phyloP scores from a whole-genome alignment of 257 asterid species.

The Schizonepeta tenuifolia region DNA sequence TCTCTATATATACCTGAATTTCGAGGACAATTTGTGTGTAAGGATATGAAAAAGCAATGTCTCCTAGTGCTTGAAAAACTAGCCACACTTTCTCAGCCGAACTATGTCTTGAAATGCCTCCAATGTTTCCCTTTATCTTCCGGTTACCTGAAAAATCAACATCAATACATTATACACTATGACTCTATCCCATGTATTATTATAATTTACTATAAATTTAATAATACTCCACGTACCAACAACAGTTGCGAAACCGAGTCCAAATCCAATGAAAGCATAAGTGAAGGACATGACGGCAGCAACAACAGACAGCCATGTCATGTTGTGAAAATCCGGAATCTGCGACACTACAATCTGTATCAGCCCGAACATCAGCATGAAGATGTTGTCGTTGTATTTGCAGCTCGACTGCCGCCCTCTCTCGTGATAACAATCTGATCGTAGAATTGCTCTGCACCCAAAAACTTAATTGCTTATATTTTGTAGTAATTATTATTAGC shows the following conservation, averaged over 20 bases:
- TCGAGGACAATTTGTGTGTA: constrained; percentile 69
- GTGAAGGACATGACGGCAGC: constrained; percentile 82
- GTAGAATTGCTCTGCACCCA: constrained; percentile 63
- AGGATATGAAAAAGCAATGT: constrained; percentile 77
- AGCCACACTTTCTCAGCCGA: constrained; percentile 65
- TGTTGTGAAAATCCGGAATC: constrained; percentile 66
- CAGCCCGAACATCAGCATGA: constrained; percentile 65
- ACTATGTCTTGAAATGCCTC: constrained; percentile 52
- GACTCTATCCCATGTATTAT: not conserved
- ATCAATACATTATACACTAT: not conserved
- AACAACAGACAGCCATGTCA: constrained; percentile 70
- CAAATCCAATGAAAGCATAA: constrained; percentile 72
- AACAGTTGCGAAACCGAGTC: constrained; percentile 66
- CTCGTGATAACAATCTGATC: constrained; percentile 72
- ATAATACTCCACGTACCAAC: constrained; percentile 42
- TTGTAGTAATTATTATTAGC: too few relatives aligned
- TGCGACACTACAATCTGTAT: constrained; percentile 65
- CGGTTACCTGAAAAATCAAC: constrained; percentile 51
- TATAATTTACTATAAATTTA: too few relatives aligned
- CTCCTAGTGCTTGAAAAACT: constrained; percentile 72
- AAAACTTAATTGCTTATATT: too few relatives aligned
- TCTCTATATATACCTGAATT: constrained; percentile 77
- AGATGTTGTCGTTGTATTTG: constrained; percentile 42
- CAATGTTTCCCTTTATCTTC: constrained; percentile 59
- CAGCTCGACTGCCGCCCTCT: constrained; percentile 61